Evolutionary conservation across 2,329 filamentous ascomycete genomes (phyloP).

Genomic region (Cercospora sojina): DNA sequence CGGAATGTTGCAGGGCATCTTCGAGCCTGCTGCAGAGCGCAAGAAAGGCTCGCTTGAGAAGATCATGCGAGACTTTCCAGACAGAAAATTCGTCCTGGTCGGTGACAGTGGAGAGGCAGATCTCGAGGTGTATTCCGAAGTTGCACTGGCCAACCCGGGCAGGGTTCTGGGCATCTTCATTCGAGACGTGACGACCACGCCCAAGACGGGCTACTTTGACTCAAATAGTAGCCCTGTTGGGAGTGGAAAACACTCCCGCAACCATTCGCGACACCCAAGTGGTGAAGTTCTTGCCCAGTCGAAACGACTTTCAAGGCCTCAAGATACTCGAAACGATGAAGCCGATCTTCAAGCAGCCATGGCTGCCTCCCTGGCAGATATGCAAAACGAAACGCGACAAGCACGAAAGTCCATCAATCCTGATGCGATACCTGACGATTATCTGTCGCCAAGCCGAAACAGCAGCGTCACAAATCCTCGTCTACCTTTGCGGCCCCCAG

Average conservation of each 20-base stretch:
- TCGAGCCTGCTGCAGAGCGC: slow-evolving; percentile 92
- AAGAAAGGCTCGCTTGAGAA: slow-evolving; percentile 86
- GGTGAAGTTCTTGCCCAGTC: slow-evolving; percentile 35
- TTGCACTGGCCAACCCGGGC: slow-evolving; percentile 80
- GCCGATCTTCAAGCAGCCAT: slow-evolving; percentile 50
- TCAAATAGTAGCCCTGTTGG: slow-evolving; percentile 49
- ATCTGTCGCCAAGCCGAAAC: slow-evolving; percentile 6
- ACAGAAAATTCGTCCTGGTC: slow-evolving; percentile 83
- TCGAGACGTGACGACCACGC: slow-evolving; percentile 84
- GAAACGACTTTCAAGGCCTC: slow-evolving; percentile 35
- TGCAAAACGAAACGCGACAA: slow-evolving; percentile 42
- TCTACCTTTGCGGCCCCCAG: neutral
- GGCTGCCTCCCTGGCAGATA: slow-evolving; percentile 47
- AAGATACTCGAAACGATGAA: slow-evolving; percentile 47
- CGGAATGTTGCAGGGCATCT: slow-evolving; percentile 96
- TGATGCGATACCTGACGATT: slow-evolving; percentile 33
- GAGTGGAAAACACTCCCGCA: slow-evolving; percentile 30
- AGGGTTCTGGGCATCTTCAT: slow-evolving; percentile 88
- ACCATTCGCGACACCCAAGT: slow-evolving; percentile 34
- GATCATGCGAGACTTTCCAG: slow-evolving; percentile 84
- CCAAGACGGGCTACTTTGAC: slow-evolving; percentile 72
- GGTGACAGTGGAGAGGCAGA: slow-evolving; percentile 97
- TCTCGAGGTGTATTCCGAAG: slow-evolving; percentile 92
- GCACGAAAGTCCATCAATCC: slow-evolving; percentile 39
- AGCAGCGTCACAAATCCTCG: slow-evolving; percentile 6